Evolutionary conservation across 331 rosid species (phyloP), one percentile per base, ranked within the genome.

Genomic region (Dryas integrifolia): DNA sequence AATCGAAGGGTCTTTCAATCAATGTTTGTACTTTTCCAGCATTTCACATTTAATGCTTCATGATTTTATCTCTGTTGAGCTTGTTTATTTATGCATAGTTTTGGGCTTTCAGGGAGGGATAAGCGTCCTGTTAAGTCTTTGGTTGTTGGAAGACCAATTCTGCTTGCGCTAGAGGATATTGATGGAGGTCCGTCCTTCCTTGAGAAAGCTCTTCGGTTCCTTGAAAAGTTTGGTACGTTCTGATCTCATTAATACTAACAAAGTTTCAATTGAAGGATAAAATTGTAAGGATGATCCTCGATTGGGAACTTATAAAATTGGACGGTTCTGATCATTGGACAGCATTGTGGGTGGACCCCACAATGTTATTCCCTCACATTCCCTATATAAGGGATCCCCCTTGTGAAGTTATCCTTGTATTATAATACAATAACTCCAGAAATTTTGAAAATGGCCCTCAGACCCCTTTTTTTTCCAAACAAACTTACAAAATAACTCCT

Each of bases 141-240:
- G 84, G 99, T 92, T 66, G 97, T 95, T 82, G 99, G 99, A 84
- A 89, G 99, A 73, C 99, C 99, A 44, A 95, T 95, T 84, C 82
- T 95, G 49, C 90, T 95, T 79, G 99, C 99, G 53, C 80, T 95
- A 69, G 99, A 95, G 85, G 99, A 95, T 83, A 95, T 95, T 85
- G 99, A 95, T 70, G 99, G 99, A 74, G 91, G 98, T 70, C 99
- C 99, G 72, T 95, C 99, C 66, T 95, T 95, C 83, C 98, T 95
- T 53, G 99, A 95, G 81, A 95, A 92, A 75, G 99, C 99, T 77
- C 90, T 95, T 77, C 85, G 88, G 70, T 95, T 88, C 82, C 85
- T 95, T 39, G 99, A 95, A 86, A 87, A 84, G 86, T 77, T 76
- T 79, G 98, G 99, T 95, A 85, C 79, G 93, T 81, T 26, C 67